Percentiles rank a stretch among this genome's conserved stretches.
phyloP scores from a whole-genome alignment of 176 grass and related monocot genomes.

The Avena atlantica region DNA sequence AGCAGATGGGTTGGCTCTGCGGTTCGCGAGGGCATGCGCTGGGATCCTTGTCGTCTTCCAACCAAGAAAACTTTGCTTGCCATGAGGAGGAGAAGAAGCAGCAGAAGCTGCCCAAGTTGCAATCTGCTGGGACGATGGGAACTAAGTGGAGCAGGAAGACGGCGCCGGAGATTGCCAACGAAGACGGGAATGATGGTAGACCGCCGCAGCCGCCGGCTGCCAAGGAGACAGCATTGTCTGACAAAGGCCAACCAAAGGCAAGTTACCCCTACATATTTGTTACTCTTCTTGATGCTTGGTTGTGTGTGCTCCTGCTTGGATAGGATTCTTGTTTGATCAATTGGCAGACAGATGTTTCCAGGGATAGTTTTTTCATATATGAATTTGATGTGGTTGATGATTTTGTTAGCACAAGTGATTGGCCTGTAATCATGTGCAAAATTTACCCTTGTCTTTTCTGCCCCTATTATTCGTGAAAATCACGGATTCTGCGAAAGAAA shows the following conservation, averaged over 20 bases:
- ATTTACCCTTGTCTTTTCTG: not conserved
- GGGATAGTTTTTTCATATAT: not conserved
- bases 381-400: not conserved
- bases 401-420: not conserved
- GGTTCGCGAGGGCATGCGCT: not conserved
- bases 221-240: slow-evolving; percentile 18
- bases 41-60: not conserved
- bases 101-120: not conserved
- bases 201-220: not conserved
- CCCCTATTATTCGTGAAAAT: not conserved
- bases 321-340: slow-evolving; percentile 14
- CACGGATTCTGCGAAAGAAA: not conserved
- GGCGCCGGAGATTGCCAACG: not conserved
- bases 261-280: not conserved
- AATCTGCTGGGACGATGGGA: slow-evolving; percentile 20
- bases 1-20: slow-evolving; percentile 37
- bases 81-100: slow-evolving; percentile 5
- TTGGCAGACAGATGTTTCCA: not conserved
- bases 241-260: slow-evolving; percentile 35
- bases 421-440: not conserved
- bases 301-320: not conserved
- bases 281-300: slow-evolving; percentile 25
- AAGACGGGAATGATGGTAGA: not conserved
- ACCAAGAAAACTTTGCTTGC: slow-evolving; percentile 22
- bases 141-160: slow-evolving; percentile 34